Conservation (phyloP, 1,139 yeast species). For the Fermentozyma sake region DNA sequence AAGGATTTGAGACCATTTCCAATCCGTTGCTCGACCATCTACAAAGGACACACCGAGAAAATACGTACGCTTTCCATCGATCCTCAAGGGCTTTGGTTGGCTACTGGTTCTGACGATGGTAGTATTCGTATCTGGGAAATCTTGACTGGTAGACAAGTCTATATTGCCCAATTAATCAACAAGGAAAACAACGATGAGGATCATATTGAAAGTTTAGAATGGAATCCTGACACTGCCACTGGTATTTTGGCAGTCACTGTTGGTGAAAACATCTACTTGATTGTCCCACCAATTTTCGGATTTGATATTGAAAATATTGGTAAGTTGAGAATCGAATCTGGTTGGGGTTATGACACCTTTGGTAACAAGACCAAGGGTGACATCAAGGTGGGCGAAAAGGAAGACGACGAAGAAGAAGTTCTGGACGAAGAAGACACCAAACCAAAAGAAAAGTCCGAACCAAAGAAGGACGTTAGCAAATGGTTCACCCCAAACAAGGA, state of each 20-base stretch:
- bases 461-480: slow-evolving; percentile 61
- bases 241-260: slow-evolving; percentile 82
- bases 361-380: slow-evolving; percentile 51
- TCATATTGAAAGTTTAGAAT: slow-evolving; percentile 74
- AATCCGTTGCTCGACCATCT: slow-evolving; percentile 78
- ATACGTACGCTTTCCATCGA: slow-evolving; percentile 81
- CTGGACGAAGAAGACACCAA: slow-evolving; percentile 29
- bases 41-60: slow-evolving; percentile 77
- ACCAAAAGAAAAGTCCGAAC: slow-evolving; percentile 20
- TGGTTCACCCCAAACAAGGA: slow-evolving; percentile 80
- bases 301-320: slow-evolving; percentile 82
- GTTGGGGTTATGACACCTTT: slow-evolving; percentile 86
- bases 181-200: slow-evolving; percentile 62
- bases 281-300: slow-evolving; percentile 90
- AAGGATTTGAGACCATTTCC: slow-evolving; percentile 98
- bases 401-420: slow-evolving; percentile 27
- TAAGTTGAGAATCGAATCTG: slow-evolving; percentile 74
- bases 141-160: slow-evolving; percentile 90
- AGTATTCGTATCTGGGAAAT: slow-evolving; percentile 95
- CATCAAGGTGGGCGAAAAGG: slow-evolving; percentile 40
- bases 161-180: slow-evolving; percentile 52
- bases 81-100: slow-evolving; percentile 90
- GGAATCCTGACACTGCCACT: slow-evolving; percentile 78
- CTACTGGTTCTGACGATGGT: slow-evolving; percentile 98
- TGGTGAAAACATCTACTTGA: slow-evolving; percentile 72